A percentile compares a stretch with the other conserved stretches of the same genome.
Evolutionary conservation across 768 basidiomycete genomes (phyloP).

Genomic region (Leccinum uliginosum): DNA sequence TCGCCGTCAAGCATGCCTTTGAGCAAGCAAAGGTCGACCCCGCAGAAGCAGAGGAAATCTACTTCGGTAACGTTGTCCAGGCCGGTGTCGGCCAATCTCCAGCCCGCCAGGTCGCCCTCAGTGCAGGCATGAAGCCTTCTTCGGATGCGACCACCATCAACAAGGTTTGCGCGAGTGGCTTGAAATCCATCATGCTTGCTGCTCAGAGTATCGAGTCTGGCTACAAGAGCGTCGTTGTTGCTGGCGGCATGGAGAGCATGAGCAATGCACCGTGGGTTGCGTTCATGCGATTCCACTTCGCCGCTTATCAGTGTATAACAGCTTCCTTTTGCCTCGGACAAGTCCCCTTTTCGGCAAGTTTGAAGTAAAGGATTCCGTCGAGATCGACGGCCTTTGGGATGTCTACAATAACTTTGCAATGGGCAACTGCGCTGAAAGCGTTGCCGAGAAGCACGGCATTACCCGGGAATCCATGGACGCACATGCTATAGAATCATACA

Average conservation of each 20-base stretch:
- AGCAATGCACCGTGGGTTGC: conserved; percentile 90
- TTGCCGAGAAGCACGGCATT: conserved; percentile 79
- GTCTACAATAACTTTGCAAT: conserved; percentile 97
- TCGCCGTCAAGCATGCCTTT: conserved; percentile 89
- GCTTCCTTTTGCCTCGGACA: conserved; percentile 78
- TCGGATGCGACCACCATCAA: conserved; percentile 99
- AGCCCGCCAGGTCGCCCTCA: conserved; percentile 95
- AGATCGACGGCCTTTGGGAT: conserved; percentile 93
- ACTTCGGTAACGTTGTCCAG: conserved; percentile 97
- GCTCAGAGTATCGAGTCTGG: conserved; percentile 87
- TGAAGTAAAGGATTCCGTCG: conserved; percentile 80
- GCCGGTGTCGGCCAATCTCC: conserved; percentile 97
- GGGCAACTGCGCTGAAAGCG: conserved; percentile 93
- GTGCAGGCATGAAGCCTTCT: conserved; percentile 72
- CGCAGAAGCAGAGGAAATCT: conserved; percentile 86
- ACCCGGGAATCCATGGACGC: conserved; percentile 83
- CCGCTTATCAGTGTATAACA: conserved; percentile 23
- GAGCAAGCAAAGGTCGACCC: conserved; percentile 77
- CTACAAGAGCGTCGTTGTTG: conserved; percentile 80
- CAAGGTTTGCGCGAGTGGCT: conserved; percentile 98
- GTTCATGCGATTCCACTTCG: neutral
- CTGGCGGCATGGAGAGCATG: conserved; percentile 99
- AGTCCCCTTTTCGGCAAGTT: conserved; percentile 89
- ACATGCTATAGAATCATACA: conserved; percentile 93
- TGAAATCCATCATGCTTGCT: conserved; percentile 94